Percentiles rank a stretch among this genome's conserved stretches.
These are phyloP conservation scores for Candida freyschussii DNA, from an alignment of 1,139 yeast genomes.

Conservation along the genomic window DNA sequence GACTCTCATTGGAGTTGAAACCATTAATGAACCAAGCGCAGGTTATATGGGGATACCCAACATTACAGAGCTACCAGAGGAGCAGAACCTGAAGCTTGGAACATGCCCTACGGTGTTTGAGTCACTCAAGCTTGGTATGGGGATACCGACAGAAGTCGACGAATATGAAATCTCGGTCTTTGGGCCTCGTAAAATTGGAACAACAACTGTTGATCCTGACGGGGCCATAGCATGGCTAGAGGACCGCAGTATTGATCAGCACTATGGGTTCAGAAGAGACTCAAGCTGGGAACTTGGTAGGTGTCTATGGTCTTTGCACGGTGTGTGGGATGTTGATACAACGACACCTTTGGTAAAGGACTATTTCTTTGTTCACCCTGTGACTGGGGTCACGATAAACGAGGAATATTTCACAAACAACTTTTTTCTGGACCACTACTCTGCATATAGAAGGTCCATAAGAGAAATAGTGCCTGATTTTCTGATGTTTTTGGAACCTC, in stretches of 20 bases:
- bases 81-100: constrained; percentile 56
- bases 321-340: constrained; percentile 58
- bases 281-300: constrained; percentile 63
- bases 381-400: constrained; percentile 40
- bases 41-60: constrained; percentile 57
- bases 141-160: constrained; percentile 60
- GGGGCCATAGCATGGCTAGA: constrained; percentile 68
- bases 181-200: constrained; percentile 67
- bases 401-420: constrained; percentile 58
- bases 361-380: constrained; percentile 43
- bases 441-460: constrained; percentile 42
- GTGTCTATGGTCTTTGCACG: constrained; percentile 77
- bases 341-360: constrained; percentile 39
- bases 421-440: constrained; percentile 57
- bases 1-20: constrained; percentile 70
- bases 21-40: constrained; percentile 79
- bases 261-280: constrained; percentile 67
- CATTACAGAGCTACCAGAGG: constrained; percentile 43
- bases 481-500: constrained; percentile 73
- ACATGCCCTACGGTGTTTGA: constrained; percentile 66
- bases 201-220: constrained; percentile 55
- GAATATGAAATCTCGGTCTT: constrained; percentile 60
- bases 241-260: constrained; percentile 44
- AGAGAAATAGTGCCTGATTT: constrained; percentile 42
- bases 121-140: constrained; percentile 64